Base-by-base conservation (phyloP, 306 rosid genomes). In the Citrullus amarus region DNA sequence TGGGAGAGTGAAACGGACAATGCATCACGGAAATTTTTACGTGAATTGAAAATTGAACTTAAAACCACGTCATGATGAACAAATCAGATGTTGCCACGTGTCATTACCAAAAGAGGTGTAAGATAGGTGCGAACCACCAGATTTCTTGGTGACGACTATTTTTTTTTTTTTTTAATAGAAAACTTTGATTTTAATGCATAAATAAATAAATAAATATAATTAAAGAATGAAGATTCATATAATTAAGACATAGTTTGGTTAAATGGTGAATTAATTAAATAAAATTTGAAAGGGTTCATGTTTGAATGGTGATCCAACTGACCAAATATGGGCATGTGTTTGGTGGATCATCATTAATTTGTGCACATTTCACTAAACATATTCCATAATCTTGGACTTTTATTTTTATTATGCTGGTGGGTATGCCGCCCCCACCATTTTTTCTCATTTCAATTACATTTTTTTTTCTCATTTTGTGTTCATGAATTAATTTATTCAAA, bases 61-160 rank as follows among this genome's bases (percentile, higher is more conserved):
- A 4, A 8, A 11, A 30, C 18, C 8, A 18, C 43, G 14, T 28
- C 3, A 6, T 3, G 2, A 12, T 3, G 2, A 7, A 32, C 25
- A 6, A 36, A 36, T 65, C 48, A 18, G 6, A 4, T n/a, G 2
- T 6, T 30, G 30, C 51, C 73, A 66, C 25, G 6, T 36, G 20
- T 18, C 2, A 1, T 25, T 8, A 34, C 2, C 0, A 1, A 11
- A 10, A 43, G 16, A 32, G 41, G 14, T 56, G 61, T 48, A 80
- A 39, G 30, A 61, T 46, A 11, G 38, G 9, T 39, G 54, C 20
- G 8, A 50, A 74, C 10, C 82, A 74, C 44, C 82, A 59, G 80
- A 82, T 73, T 22, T 78, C 9, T 71, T 62, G 82, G 79, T 25
- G 28, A 38, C 41, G 56, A 72, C 83, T 36, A 36, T 1, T 3